Evolutionary conservation across 75 land plant genomes (phyloP), one percentile per base, ranked within the genome.

Genomic region (Cupressus sempervirens): DNA sequence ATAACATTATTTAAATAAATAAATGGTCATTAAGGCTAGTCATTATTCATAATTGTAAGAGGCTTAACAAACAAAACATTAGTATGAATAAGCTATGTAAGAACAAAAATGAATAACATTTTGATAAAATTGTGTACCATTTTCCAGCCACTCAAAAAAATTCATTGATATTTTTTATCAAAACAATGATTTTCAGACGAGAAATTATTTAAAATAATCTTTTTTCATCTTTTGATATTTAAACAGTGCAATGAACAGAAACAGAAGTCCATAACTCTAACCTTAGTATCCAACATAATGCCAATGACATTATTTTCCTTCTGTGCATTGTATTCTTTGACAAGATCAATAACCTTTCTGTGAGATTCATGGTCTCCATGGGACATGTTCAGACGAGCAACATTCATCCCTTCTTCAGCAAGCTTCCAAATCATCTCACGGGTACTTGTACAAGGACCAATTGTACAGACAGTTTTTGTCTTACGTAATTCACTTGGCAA

Each of bases 281-380:
- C 99, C 95, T 97, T 97, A 7, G 99, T 97, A 76, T 97, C 99
- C 77, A 97, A 91, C 99, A 97, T 97, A 80, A 97, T 92, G 26
- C 95, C 96, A 85, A 97, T 96, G 34, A 90, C 91, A 87, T 96
- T 94, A 65, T 96, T 98, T 50, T 86, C 84, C 9, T 88, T 68
- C 84, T 96, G 94, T 5, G 91, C 94, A 88, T 97, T 97, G 81
- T 93, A 96, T 84, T 97, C 99, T 56, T 93, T 94, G 12, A 96
- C 99, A 65, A 97, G 92, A 81, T 97, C 99, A 84, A 97, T 97
- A 34, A 96, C 96, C 83, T 96, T 94, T 91, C 94, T 97, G 83
- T 97, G 98, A 72, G 98, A 96, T 32, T 93, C 90, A 82, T 97
- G 99, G 83, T 97, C 98, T 18, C 99, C 99, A 81, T 97, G 99